These are phyloP conservation scores for Emmonsiellopsis sp. DNA, from an alignment of 2,329 filamentous ascomycete species.

Conservation along the genomic window DNA sequence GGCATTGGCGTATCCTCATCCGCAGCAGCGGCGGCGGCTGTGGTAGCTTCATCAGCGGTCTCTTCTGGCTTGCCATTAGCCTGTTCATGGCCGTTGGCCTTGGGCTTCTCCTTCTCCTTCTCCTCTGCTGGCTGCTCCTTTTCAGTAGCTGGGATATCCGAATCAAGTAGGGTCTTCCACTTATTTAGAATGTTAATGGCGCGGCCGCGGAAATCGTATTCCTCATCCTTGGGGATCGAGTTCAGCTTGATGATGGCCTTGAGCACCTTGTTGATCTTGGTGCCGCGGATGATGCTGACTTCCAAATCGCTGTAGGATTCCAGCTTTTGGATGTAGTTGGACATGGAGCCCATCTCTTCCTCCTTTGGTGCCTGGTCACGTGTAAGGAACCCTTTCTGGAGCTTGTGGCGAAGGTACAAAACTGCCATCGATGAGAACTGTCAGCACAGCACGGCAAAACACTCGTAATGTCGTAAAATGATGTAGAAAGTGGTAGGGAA, in stretches of 20 bases:
- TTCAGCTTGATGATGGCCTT: constrained; percentile 87
- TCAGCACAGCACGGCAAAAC: neutral
- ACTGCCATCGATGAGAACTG: constrained; percentile 40
- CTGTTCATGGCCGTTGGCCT: constrained; percentile 32
- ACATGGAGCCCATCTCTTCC: constrained; percentile 46
- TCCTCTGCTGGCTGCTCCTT: constrained; percentile 15
- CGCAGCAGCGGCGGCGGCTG: constrained; percentile 11
- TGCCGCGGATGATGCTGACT: constrained; percentile 75
- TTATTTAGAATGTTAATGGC: constrained; percentile 70
- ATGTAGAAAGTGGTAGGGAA: neutral
- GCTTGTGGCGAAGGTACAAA: constrained; percentile 85
- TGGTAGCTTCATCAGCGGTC: constrained; percentile 21
- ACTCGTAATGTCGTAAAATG: neutral
- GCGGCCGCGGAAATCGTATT: constrained; percentile 80
- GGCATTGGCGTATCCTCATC: constrained; percentile 11
- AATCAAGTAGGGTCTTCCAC: constrained; percentile 78
- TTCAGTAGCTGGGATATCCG: constrained; percentile 40
- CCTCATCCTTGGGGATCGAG: constrained; percentile 76
- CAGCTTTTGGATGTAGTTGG: constrained; percentile 53
- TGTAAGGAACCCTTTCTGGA: constrained; percentile 87
- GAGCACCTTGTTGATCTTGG: constrained; percentile 98
- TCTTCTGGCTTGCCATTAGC: constrained; percentile 19
- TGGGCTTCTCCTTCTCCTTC: constrained; percentile 39
- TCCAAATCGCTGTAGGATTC: constrained; percentile 76
- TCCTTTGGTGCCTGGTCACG: constrained; percentile 78